Conservation (phyloP, 1,284 basidiomycete species). For the Bondarzewia mesenterica region DNA sequence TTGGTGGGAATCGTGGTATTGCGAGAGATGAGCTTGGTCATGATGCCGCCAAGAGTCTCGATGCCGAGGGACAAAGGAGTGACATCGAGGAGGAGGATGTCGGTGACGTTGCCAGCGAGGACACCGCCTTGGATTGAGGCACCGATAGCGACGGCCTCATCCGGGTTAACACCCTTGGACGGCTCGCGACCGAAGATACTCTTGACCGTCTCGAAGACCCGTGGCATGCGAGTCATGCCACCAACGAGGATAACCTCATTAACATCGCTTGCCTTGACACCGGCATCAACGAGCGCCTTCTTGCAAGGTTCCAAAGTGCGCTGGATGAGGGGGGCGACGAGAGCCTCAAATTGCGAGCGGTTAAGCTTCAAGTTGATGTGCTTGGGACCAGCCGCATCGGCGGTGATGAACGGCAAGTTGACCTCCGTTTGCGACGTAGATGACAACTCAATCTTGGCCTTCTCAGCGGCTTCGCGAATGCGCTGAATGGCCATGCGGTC, state of each 20-base stretch:
- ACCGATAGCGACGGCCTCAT: conserved; percentile 94
- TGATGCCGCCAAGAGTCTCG: conserved; percentile 97
- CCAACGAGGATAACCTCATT: conserved; percentile 97
- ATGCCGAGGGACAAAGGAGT: conserved; percentile 92
- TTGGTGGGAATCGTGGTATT: conserved; percentile 99
- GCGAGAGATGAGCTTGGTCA: conserved; percentile 92
- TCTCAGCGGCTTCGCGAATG: conserved; percentile 97
- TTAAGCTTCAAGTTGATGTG: conserved; percentile 92
- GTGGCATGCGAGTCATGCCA: conserved; percentile 98
- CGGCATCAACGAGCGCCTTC: conserved; percentile 90
- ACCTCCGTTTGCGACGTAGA: conserved; percentile 92
- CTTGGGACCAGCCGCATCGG: conserved; percentile 89
- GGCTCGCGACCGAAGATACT: conserved; percentile 90
- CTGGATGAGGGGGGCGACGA: conserved; percentile 79
- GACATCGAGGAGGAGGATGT: conserved; percentile 94
- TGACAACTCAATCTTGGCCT: conserved; percentile 98
- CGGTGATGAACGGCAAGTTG: conserved; percentile 96
- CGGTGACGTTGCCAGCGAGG: conserved; percentile 91
- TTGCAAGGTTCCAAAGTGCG: conserved; percentile 96
- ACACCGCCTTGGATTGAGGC: conserved; percentile 98
- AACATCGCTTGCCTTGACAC: conserved; percentile 87
- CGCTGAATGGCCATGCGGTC: conserved; percentile 99
- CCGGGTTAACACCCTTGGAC: conserved; percentile 96
- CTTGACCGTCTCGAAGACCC: conserved; percentile 91
- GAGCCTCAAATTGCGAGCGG: conserved; percentile 84